phyloP scores from a whole-genome alignment of 805 yeast genomes.

The Nakazawaea wickerhamii region DNA sequence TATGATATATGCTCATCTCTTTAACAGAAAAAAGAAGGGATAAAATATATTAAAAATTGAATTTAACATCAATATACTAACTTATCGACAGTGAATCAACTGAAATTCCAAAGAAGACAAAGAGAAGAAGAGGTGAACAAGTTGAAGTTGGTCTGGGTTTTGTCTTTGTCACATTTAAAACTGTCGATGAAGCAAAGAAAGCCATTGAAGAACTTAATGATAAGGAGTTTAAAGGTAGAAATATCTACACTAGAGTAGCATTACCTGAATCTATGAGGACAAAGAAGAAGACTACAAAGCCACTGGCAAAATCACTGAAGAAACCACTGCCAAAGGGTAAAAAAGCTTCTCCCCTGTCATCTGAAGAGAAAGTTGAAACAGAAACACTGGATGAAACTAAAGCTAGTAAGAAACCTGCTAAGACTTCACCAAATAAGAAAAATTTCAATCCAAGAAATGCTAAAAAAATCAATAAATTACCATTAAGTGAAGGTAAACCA shows the following conservation, averaged over 20 bases:
- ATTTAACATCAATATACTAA: neutral
- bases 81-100: conserved; percentile 17
- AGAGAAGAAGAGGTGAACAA: conserved; percentile 16
- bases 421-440: too few relatives aligned
- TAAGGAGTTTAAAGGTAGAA: conserved; percentile 27
- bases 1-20: conserved; percentile 11
- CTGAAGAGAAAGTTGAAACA: conserved; percentile 9
- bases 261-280: conserved; percentile 29
- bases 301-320: conserved; percentile 25
- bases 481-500: conserved; percentile 44
- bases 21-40: neutral
- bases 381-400: conserved; percentile 10
- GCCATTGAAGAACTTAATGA: conserved; percentile 42
- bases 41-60: neutral
- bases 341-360: conserved; percentile 7
- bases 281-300: conserved; percentile 10
- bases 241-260: conserved; percentile 48
- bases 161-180: conserved; percentile 53
- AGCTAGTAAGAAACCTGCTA: conserved; percentile 14
- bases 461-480: conserved; percentile 16
- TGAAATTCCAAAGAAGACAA: conserved; percentile 25
- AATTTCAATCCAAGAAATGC: too few relatives aligned
- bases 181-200: conserved; percentile 55
- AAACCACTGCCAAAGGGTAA: conserved; percentile 18
- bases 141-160: conserved; percentile 26